phyloP scores from a whole-genome alignment of 148 eudicot genomes.

The Euryodendron excelsum region DNA sequence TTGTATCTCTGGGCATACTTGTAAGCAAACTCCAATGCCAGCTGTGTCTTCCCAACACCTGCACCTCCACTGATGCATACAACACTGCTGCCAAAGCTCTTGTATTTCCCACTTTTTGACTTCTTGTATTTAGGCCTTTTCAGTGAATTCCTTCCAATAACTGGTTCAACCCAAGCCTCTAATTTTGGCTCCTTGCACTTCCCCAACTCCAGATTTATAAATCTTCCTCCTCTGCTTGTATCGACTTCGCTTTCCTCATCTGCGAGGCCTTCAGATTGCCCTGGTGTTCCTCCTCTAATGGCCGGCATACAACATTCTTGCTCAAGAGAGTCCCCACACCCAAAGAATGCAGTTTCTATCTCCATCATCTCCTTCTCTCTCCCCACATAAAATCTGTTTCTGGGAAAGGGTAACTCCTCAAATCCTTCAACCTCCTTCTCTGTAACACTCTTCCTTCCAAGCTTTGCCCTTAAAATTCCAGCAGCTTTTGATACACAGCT shows the following conservation, averaged over 20 bases:
- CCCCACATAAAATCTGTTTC: conserved; percentile 62
- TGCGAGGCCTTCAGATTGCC: conserved; percentile 67
- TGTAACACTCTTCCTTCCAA: conserved; percentile 68
- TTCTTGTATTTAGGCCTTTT: conserved; percentile 71
- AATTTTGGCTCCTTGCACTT: conserved; percentile 49
- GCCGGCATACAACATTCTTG: conserved; percentile 27
- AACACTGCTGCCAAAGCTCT: conserved; percentile 47
- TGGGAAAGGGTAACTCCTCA: conserved; percentile 68
- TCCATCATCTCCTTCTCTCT: conserved; percentile 67
- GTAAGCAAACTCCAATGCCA: conserved; percentile 78
- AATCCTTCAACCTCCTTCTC: conserved; percentile 45
- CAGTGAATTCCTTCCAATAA: conserved; percentile 46
- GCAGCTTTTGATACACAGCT: conserved; percentile 60
- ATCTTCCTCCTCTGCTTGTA: conserved; percentile 43
- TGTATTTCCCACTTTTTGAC: conserved; percentile 64
- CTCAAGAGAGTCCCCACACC: conserved; percentile 41
- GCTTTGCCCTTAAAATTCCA: conserved; percentile 52
- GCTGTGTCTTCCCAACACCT: conserved; percentile 84
- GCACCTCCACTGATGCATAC: conserved; percentile 64
- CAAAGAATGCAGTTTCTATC: conserved; percentile 67
- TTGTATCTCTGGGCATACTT: conserved; percentile 68
- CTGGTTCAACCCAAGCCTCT: conserved; percentile 66
- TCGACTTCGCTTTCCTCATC: conserved; percentile 67
- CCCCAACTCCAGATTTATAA: conserved; percentile 54
- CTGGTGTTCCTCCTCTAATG: conserved; percentile 42